phyloP scores from a whole-genome alignment of 1,284 basidiomycete species.

The Ustilago lituana region DNA sequence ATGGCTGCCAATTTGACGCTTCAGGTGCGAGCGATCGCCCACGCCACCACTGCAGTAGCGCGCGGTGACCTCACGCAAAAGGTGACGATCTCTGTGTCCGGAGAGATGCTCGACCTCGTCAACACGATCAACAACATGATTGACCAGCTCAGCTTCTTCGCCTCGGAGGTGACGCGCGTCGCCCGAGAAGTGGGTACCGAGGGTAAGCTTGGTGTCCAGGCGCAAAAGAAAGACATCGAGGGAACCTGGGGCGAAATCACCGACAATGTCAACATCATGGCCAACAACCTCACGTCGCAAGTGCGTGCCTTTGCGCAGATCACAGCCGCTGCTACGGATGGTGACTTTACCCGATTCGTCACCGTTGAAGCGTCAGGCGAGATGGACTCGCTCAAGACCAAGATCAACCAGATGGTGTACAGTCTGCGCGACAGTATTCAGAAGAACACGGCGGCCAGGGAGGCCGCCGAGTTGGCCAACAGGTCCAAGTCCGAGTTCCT shows the following conservation, averaged over 20 bases:
- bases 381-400: conserved; percentile 99
- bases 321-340: conserved; percentile 96
- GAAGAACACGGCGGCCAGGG: conserved; percentile 97
- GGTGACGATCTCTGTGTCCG: conserved; percentile 88
- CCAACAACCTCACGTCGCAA: conserved; percentile 93
- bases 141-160: conserved; percentile 81
- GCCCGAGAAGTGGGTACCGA: conserved; percentile 94
- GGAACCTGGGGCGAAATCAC: conserved; percentile 99
- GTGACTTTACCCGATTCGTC: conserved; percentile 98
- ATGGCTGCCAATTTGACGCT: conserved; percentile 79
- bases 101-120: conserved; percentile 90
- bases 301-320: conserved; percentile 99
- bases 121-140: conserved; percentile 73
- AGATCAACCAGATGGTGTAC: conserved; percentile 99
- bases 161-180: conserved; percentile 92
- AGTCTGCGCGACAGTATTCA: conserved; percentile 96
- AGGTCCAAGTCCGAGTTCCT: conserved; percentile 93
- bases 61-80: conserved; percentile 92
- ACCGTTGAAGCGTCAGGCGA: conserved; percentile 98
- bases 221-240: conserved; percentile 94
- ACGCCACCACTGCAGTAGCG: conserved; percentile 94
- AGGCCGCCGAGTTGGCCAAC: conserved; percentile 92
- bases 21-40: conserved; percentile 93
- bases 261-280: conserved; percentile 72
- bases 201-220: conserved; percentile 95